phyloP scores from a whole-genome alignment of 2,329 filamentous ascomycete genomes.

The Tympanopsis confertula region DNA sequence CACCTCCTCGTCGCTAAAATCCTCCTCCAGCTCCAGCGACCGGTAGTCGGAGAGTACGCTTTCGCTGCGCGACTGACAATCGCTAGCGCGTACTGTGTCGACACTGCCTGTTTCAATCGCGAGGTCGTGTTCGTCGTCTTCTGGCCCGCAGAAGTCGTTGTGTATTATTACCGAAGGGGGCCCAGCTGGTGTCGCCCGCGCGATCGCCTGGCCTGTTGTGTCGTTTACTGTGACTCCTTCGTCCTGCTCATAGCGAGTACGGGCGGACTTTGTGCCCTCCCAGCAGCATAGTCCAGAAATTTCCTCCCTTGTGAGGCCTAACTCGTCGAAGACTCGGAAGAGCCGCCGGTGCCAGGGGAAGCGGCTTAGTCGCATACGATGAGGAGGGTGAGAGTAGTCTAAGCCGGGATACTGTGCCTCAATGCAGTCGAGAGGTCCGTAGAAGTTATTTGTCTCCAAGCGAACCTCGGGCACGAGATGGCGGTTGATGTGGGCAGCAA shows the following conservation, averaged over 20 bases:
- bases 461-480: constrained; percentile 55
- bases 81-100: background rate
- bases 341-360: constrained; percentile 49
- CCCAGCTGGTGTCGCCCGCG: constrained; percentile 27
- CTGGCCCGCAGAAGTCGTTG: no score
- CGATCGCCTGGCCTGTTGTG: constrained; percentile 47
- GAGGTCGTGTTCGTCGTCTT: background rate
- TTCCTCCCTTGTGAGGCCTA: constrained; percentile 44
- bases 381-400: constrained; percentile 49
- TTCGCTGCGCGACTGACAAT: background rate
- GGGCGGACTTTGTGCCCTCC: constrained; percentile 1
- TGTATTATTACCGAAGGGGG: background rate
- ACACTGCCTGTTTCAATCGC: background rate
- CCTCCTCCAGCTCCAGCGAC: constrained; percentile 25
- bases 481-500: constrained; percentile 44
- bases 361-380: constrained; percentile 48
- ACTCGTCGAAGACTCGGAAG: constrained; percentile 47
- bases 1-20: constrained; percentile 30
- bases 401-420: constrained; percentile 57
- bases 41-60: no score
- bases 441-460: constrained; percentile 51
- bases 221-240: constrained; percentile 46
- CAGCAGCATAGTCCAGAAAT: constrained; percentile 52
- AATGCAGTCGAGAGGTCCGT: constrained; percentile 50
- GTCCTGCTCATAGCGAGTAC: constrained; percentile 18